These are phyloP conservation scores for Candida chauliodis DNA, from an alignment of 805 yeast species.

Conservation along the genomic window DNA sequence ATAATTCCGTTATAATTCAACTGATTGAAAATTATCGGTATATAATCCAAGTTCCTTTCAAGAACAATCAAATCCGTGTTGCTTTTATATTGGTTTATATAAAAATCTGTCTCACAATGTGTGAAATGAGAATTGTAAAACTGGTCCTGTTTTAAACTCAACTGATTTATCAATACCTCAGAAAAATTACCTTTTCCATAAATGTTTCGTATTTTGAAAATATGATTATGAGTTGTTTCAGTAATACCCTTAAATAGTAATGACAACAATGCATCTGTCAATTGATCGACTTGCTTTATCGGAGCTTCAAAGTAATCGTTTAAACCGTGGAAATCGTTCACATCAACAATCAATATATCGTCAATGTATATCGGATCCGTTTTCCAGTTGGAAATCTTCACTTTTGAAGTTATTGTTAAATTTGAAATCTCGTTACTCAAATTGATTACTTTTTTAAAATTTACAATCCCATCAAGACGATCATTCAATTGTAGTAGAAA, in stretches of 20 bases:
- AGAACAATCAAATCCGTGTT: conserved; percentile 72
- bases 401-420: conserved; percentile 29
- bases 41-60: conserved; percentile 73
- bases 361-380: conserved; percentile 40
- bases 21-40: conserved; percentile 71
- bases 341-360: conserved; percentile 42
- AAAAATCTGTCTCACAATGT: conserved; percentile 36
- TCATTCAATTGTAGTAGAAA: conserved; percentile 31
- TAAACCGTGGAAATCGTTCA: conserved; percentile 32
- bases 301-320: conserved; percentile 44
- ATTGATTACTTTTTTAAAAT: conserved; percentile 10
- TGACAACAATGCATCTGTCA: conserved; percentile 49
- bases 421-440: neutral
- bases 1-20: conserved; percentile 79
- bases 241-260: conserved; percentile 22
- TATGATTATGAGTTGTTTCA: conserved; percentile 11
- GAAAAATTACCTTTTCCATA: conserved; percentile 62
- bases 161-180: conserved; percentile 39
- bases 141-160: conserved; percentile 34
- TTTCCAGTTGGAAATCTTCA: conserved; percentile 47
- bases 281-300: conserved; percentile 40
- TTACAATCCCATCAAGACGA: conserved; percentile 12
- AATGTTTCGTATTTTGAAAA: conserved; percentile 49
- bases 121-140: conserved; percentile 32
- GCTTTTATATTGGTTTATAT: conserved; percentile 31